A percentile compares a stretch with the other conserved stretches of the same genome.
phyloP scores from a whole-genome alignment of 345 rosid species.

The Bruguiera gymnorhiza region DNA sequence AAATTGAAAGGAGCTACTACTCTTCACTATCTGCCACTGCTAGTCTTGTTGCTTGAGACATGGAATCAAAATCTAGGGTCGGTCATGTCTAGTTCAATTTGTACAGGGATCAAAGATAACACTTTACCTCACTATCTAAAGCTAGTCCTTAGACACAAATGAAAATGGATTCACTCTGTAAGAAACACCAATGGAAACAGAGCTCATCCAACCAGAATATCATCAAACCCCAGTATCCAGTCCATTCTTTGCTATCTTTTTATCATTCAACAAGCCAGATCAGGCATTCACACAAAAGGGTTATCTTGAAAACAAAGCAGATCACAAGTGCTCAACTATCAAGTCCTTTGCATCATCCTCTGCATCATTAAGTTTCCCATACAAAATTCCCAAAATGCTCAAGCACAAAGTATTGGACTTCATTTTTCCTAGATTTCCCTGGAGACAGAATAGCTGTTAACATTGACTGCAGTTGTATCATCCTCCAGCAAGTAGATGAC shows the following conservation, averaged over 20 bases:
- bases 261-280: too few relatives aligned
- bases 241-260: neutral
- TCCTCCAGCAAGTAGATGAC: neutral
- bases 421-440: neutral
- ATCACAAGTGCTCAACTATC: neutral
- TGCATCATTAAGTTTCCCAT: conserved; percentile 1
- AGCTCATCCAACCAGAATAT: neutral
- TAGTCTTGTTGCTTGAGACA: too few relatives aligned
- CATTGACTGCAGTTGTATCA: neutral
- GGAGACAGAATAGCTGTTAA: neutral
- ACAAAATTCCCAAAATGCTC: neutral
- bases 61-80: too few relatives aligned
- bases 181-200: neutral
- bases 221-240: neutral
- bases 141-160: neutral
- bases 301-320: too few relatives aligned
- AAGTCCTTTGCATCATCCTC: neutral
- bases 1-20: too few relatives aligned
- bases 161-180: neutral
- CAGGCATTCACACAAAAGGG: too few relatives aligned
- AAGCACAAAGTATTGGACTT: neutral
- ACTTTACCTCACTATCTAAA: neutral
- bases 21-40: too few relatives aligned
- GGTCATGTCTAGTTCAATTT: too few relatives aligned
- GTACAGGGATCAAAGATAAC: too few relatives aligned